Base-by-base conservation (phyloP, 2,329 filamentous ascomycete genomes). In the Aspergillus sergii region DNA sequence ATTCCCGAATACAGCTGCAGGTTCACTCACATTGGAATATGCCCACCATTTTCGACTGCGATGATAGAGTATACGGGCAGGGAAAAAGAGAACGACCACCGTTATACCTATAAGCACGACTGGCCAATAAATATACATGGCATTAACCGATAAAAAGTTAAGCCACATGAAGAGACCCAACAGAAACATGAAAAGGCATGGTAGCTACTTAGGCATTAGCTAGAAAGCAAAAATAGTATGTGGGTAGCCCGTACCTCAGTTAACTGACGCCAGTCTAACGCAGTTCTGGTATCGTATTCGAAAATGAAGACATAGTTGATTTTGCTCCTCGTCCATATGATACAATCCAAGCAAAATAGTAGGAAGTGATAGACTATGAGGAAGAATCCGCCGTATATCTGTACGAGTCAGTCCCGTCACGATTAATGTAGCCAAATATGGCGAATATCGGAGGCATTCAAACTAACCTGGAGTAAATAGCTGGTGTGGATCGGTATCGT, bases 251-350 rank as follows among this genome's bases (percentile, higher is more conserved):
- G 70, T 74, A 88, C 85, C 80, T 95, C 91, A 8, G 91, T 84
- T 34, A 97, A 83, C 75, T 97, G 89, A 69, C 92, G 89, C 93
- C 94, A 99, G 77, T 98, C 92, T 32, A 98, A 81, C 67, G 90
- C 88, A 75, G 95, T 89, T 62, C 94, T 86, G 59, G 90, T 89
- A 81, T 98, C 94, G 73, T 97, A 95, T 79, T 99, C 95, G 74
- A 99, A 99, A 69, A 98, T 93, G 77, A 97, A 97, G 59, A 90
- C 87, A 76, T 98, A 98, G 75, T 99, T 99, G 79, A 99, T 92
- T 78, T 94, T 96, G 75, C 90, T 89, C 58, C 82, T 82, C 7
- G 88, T 88, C 93, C 94, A 99, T 19, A 96, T 80, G 61, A 89
- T 88, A 75, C 94, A 96, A 72, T 93, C 89, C 41, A 97, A 72